Evolutionary conservation across 139 green algal genomes (phyloP).

Genomic region (Coelastrella sp.): DNA sequence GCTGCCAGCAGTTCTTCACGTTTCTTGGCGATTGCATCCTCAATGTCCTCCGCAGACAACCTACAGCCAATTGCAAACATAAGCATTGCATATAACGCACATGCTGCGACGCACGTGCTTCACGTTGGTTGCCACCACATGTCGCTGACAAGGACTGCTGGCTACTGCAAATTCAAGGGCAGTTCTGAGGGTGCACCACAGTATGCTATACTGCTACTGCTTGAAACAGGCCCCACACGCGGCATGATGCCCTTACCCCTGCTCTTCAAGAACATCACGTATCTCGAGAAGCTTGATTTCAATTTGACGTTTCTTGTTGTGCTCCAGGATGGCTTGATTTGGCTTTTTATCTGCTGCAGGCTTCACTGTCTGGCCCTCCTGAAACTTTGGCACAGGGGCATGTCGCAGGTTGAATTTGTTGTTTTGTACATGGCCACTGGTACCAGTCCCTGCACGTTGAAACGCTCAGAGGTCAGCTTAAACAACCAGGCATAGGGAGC

Average conservation of each 20-base stretch:
- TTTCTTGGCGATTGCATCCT: constrained; percentile 19
- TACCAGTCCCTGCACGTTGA: constrained; percentile 79
- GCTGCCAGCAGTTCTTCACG: constrained; percentile 29
- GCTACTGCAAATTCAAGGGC: neutral
- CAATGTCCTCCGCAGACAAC: constrained; percentile 42
- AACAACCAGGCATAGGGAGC: neutral
- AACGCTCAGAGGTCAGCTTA: neutral
- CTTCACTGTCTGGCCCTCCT: constrained; percentile 19
- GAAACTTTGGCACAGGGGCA: constrained; percentile 48
- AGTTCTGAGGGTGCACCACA: too few relatives aligned
- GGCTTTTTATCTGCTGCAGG: constrained; percentile 66
- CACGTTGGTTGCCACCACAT: too few relatives aligned
- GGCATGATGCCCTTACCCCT: constrained; percentile 70
- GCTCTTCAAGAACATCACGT: constrained; percentile 84
- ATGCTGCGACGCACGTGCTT: neutral
- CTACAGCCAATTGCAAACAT: constrained; percentile 4
- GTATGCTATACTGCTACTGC: too few relatives aligned
- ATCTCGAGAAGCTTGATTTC: constrained; percentile 91
- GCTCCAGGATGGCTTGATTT: constrained; percentile 91
- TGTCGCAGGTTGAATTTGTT: constrained; percentile 95
- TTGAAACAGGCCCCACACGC: neutral
- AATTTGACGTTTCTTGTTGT: constrained; percentile 94
- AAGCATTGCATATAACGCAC: neutral
- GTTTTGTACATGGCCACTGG: constrained; percentile 93
- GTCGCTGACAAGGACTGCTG: neutral